phyloP scores from a whole-genome alignment of 495 filamentous ascomycete species.

The Lasiosphaeria hispida region DNA sequence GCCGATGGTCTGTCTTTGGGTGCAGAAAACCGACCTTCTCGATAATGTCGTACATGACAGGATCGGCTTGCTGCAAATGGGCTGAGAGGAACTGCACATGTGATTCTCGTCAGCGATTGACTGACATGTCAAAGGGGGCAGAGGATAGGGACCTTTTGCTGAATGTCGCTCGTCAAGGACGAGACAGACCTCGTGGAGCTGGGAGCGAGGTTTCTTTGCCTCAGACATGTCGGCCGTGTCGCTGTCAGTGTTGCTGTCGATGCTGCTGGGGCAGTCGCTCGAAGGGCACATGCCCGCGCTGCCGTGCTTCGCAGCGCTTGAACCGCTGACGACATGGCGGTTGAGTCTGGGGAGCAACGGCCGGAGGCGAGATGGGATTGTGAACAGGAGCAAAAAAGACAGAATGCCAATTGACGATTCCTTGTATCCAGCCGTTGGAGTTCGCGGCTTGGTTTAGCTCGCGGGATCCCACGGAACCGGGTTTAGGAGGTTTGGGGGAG shows the following conservation, averaged over 20 bases:
- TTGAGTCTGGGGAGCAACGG: neutral
- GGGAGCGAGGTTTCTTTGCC: neutral
- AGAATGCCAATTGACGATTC: too few species aligned
- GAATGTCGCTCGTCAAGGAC: constrained; percentile 54
- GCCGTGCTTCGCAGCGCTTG: constrained; percentile 21
- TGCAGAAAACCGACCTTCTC: constrained; percentile 64
- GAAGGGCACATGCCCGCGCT: constrained; percentile 21
- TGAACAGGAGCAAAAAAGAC: too few species aligned
- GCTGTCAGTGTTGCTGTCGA: constrained; percentile 9
- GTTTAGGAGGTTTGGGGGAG: too few species aligned
- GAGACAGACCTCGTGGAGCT: constrained; percentile 37
- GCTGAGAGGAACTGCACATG: constrained; percentile 70
- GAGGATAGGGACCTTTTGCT: constrained; percentile 57
- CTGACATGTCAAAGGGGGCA: neutral
- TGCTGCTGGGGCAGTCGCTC: constrained; percentile 2
- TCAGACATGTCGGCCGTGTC: neutral
- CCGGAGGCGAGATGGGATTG: neutral
- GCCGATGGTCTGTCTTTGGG: neutral
- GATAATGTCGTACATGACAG: constrained; percentile 79
- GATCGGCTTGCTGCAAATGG: constrained; percentile 80
- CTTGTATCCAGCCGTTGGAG: too few species aligned
- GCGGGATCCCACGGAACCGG: too few species aligned
- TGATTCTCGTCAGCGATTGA: constrained; percentile 13
- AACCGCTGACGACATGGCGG: constrained; percentile 26
- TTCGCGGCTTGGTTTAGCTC: too few species aligned